Evolutionary conservation across 495 filamentous ascomycete genomes (phyloP).

Genomic region (Penicillium angulare): DNA sequence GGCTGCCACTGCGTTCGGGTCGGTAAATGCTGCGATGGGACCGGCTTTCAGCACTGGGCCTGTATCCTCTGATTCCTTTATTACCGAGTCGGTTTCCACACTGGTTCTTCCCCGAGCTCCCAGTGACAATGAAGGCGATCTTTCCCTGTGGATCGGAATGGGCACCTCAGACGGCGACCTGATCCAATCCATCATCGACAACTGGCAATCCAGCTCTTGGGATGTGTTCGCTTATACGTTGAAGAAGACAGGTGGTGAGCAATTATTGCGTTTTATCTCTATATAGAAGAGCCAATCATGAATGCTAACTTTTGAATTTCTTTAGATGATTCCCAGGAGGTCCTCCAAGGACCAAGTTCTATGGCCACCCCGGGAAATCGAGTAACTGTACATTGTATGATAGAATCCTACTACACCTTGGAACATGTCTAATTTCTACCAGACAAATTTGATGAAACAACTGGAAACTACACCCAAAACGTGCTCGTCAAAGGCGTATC

Average conservation of each 20-base stretch:
- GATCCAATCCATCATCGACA: slow-evolving; percentile 36
- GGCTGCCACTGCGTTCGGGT: slow-evolving; percentile 9
- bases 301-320: slow-evolving; percentile 6
- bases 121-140: slow-evolving; percentile 21
- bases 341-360: slow-evolving; percentile 26
- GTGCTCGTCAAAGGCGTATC: slow-evolving; percentile 32
- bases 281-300: background rate
- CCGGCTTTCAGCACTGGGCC: slow-evolving; percentile 39
- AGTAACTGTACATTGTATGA: slow-evolving; percentile 34
- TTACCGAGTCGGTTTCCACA: slow-evolving; percentile 35
- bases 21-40: slow-evolving; percentile 25
- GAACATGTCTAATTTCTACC: background rate
- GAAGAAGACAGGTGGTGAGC: slow-evolving; percentile 24
- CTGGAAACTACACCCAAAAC: slow-evolving; percentile 39
- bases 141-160: slow-evolving; percentile 38
- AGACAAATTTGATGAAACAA: slow-evolving; percentile 40
- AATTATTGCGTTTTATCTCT: slow-evolving; percentile 4
- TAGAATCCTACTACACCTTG: background rate
- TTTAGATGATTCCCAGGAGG: slow-evolving; percentile 24
- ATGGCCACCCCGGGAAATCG: slow-evolving; percentile 18
- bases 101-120: slow-evolving; percentile 33
- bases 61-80: slow-evolving; percentile 30
- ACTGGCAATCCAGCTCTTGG: slow-evolving; percentile 25
- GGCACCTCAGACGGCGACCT: slow-evolving; percentile 39
- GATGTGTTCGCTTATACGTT: slow-evolving; percentile 31